Evolutionary conservation across 2,329 filamentous ascomycete genomes (phyloP), one percentile per base, ranked within the genome.

Genomic region (Periconia sp.): DNA sequence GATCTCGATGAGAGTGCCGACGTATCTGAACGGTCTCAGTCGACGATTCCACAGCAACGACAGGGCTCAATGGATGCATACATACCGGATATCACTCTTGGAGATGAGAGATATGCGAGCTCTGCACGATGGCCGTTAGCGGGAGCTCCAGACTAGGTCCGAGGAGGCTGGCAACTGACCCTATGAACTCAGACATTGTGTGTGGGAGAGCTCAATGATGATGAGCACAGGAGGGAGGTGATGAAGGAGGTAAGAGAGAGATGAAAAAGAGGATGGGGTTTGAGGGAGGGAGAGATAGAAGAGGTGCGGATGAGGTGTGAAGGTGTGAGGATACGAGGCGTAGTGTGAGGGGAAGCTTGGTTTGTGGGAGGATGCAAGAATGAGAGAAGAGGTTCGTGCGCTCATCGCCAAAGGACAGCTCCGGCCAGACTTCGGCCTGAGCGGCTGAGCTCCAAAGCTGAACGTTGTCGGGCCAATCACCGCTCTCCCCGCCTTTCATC

Each of bases 51-150:
- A 42, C 10, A 11, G n/a, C 14, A 7, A 17, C 49, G 41, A 51
- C 49, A 47, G 57, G 45, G 52, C 42, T 31, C 53, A 60, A 61
- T 54, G 49, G 54, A 45, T 41, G 37, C 53, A 50, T 83, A 96
- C 90, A 71, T 83, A 96, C 90, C 92, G 90, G 79, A 97, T 96
- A 79, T 96, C 92, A 77, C 91, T 96, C 82, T 93, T 95, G 57
- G 92, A 97, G 77, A 97, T 94, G 79, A 97, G 86, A 59, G 92
- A 96, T 82, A 97, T 97, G 75, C 90, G 89, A 78, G 92, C 90
- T 78, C 91, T 92, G 76, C 66, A 61, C 60, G 50, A 53, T 59
- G 50, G 63, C 59, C 49, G 68, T 74, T 59, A 74, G 69, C 56
- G 56, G 56, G 55, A 74, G 69, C 69, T 73, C 59, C 53, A 63